Evolutionary conservation across 75 land plant species (phyloP).

Genomic region (Pinus tabuliformis): DNA sequence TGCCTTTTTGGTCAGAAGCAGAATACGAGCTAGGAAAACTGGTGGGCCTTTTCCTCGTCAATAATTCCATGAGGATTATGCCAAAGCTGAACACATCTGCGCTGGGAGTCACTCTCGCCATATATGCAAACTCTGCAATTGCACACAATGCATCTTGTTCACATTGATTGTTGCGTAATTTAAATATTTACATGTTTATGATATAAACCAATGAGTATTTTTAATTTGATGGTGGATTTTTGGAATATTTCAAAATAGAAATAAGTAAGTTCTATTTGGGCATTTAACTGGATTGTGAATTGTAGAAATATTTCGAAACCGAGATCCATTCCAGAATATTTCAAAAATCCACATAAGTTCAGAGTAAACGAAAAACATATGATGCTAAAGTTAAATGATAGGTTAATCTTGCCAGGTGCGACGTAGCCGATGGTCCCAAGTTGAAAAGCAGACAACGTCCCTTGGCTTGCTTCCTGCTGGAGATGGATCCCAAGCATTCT

Average conservation of each 20-base stretch:
- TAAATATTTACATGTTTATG: background rate
- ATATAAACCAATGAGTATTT: background rate
- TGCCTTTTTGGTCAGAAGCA: slow-evolving; percentile 11
- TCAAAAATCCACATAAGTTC: too few species aligned
- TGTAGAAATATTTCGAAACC: too few species aligned
- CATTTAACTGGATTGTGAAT: too few species aligned
- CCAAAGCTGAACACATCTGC: slow-evolving; percentile 75
- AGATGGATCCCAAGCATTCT: slow-evolving; percentile 44
- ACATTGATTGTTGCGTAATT: background rate
- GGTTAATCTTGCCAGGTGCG: slow-evolving; percentile 44
- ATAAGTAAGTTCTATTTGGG: too few species aligned
- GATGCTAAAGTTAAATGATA: background rate
- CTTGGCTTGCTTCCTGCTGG: slow-evolving; percentile 11
- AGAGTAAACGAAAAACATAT: background rate
- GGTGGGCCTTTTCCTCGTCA: slow-evolving; percentile 57
- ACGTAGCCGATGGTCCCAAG: slow-evolving; percentile 69
- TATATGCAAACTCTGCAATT: slow-evolving; percentile 54
- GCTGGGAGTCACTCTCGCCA: slow-evolving; percentile 45
- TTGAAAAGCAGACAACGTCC: slow-evolving; percentile 44
- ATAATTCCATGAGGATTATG: slow-evolving; percentile 45
- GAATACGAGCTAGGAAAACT: slow-evolving; percentile 10
- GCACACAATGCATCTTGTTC: background rate
- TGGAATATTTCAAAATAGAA: too few species aligned
- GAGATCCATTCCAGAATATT: too few species aligned
- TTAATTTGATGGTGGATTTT: too few species aligned